Evolutionary conservation across 768 basidiomycete genomes (phyloP).

Genomic region (Psilocybe azurescens): DNA sequence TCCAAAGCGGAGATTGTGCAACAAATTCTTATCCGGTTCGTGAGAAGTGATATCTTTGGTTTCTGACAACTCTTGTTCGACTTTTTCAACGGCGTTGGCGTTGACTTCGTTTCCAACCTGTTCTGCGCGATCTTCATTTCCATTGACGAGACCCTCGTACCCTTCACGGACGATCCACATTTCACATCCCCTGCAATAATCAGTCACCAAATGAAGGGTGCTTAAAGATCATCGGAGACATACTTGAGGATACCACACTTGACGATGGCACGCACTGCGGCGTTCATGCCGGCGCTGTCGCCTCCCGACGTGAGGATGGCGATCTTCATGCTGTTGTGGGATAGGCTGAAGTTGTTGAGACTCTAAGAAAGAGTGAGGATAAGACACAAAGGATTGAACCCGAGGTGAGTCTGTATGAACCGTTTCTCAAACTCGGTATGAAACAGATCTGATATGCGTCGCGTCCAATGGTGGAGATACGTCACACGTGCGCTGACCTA

Average conservation of each 20-base stretch:
- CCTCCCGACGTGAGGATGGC: constrained; percentile 96
- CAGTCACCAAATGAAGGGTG: background rate
- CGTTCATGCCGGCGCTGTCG: constrained; percentile 98
- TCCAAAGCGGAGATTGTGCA: constrained; percentile 83
- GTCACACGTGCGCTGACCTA: constrained; percentile 18
- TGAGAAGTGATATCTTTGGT: constrained; percentile 19
- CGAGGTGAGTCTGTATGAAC: background rate
- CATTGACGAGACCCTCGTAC: constrained; percentile 96
- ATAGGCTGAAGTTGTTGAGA: background rate
- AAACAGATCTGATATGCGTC: constrained; percentile 6
- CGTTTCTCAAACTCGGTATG: background rate
- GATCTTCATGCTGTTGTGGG: constrained; percentile 68
- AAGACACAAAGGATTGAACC: background rate
- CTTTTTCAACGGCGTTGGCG: constrained; percentile 26
- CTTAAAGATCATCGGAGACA: constrained; percentile 27
- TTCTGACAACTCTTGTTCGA: constrained; percentile 22
- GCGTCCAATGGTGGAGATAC: constrained; percentile 13
- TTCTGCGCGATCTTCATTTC: constrained; percentile 60
- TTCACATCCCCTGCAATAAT: constrained; percentile 80
- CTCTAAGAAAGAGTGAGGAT: background rate
- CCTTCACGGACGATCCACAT: constrained; percentile 97
- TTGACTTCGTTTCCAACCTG: constrained; percentile 23
- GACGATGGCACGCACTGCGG: constrained; percentile 91
- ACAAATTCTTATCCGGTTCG: constrained; percentile 44
- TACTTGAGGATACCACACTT: constrained; percentile 92